Percentiles rank a stretch among this genome's conserved stretches.
Conservation (phyloP, 2,329 filamentous ascomycete species). For the Penicillium fuscoglaucum region DNA sequence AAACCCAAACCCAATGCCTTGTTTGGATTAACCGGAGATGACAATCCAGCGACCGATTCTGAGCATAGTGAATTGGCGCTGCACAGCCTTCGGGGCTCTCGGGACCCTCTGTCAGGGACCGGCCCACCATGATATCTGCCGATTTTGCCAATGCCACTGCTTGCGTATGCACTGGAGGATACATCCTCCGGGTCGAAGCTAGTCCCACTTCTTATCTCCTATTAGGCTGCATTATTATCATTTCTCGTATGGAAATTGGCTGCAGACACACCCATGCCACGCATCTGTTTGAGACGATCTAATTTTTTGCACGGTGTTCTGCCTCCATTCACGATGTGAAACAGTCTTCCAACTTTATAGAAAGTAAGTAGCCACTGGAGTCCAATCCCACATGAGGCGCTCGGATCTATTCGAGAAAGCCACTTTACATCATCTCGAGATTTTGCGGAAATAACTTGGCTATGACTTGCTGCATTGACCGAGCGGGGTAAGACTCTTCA, state of each 20-base stretch:
- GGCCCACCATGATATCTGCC: slow-evolving; percentile 6
- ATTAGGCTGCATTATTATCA: background rate
- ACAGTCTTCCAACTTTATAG: background rate
- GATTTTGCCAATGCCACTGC: background rate
- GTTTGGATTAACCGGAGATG: slow-evolving; percentile 37
- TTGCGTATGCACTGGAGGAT: background rate
- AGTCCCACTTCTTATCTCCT: slow-evolving; percentile 1
- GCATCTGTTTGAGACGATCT: background rate
- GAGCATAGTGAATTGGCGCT: slow-evolving; percentile 44
- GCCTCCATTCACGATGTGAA: background rate
- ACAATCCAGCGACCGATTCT: slow-evolving; percentile 26
- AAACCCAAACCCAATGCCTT: slow-evolving; percentile 36
- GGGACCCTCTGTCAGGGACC: slow-evolving; percentile 22
- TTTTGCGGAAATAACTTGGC: background rate
- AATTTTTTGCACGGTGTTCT: background rate
- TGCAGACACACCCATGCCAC: background rate
- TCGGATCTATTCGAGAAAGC: slow-evolving; percentile 12
- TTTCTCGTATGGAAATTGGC: background rate
- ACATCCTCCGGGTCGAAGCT: background rate
- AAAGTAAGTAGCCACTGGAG: background rate
- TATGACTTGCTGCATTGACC: background rate
- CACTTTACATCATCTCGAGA: slow-evolving; percentile 12
- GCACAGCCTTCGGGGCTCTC: slow-evolving; percentile 38
- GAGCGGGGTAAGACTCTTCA: slow-evolving; percentile 2
- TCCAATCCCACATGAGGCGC: slow-evolving; percentile 10